These are phyloP conservation scores for Calonectria leucothoes DNA, from an alignment of 2,329 filamentous ascomycete species.

Conservation along the genomic window DNA sequence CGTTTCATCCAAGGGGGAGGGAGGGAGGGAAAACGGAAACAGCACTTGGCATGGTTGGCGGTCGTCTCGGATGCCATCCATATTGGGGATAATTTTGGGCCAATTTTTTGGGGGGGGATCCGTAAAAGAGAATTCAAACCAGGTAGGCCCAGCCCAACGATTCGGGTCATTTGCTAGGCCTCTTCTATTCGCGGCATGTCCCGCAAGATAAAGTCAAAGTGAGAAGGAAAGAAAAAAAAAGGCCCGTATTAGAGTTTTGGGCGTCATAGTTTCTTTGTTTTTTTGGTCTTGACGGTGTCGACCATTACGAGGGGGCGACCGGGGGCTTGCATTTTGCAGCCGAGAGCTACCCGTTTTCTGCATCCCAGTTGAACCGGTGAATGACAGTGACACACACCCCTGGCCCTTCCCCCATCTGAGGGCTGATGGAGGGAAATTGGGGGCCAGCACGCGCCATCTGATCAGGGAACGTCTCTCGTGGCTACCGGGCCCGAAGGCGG, in stretches of 20 bases:
- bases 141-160: background rate
- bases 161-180: background rate
- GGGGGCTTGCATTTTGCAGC: slow-evolving; percentile 2
- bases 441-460: background rate
- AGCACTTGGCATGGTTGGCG: too few relatives aligned
- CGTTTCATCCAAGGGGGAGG: background rate
- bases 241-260: background rate
- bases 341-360: background rate
- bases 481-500: background rate
- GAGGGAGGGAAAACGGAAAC: background rate
- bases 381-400: background rate
- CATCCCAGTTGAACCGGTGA: slow-evolving; percentile 1
- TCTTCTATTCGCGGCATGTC: slow-evolving; percentile 1
- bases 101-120: background rate
- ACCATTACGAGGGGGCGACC: background rate
- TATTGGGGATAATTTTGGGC: too few relatives aligned
- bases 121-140: background rate
- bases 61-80: background rate
- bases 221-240: background rate
- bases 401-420: background rate
- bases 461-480: background rate
- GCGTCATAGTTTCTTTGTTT: background rate
- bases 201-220: background rate
- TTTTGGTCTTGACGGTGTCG: background rate
- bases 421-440: slow-evolving; percentile 5